These are phyloP conservation scores for Calonectria honghensis DNA, from an alignment of 2,329 filamentous ascomycete genomes.

Conservation along the genomic window DNA sequence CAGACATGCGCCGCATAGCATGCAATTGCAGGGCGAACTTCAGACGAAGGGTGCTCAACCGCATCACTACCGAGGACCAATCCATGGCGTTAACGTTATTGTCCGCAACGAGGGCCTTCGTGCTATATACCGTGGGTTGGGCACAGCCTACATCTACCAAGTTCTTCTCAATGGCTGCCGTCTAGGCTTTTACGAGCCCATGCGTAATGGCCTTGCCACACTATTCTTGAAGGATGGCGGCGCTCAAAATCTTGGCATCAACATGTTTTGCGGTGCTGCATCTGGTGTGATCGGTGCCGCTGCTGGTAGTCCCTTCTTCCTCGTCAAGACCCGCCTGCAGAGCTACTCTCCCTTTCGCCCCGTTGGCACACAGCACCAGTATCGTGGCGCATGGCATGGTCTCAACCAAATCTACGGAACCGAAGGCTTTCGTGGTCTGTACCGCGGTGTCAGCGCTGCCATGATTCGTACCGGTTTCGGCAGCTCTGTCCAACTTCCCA, in stretches of 20 bases:
- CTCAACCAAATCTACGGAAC: slow-evolving; percentile 84
- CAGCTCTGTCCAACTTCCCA: slow-evolving; percentile 95
- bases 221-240: slow-evolving; percentile 82
- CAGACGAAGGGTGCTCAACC: slow-evolving; percentile 90
- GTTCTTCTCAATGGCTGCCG: slow-evolving; percentile 97
- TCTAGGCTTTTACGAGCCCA: slow-evolving; percentile 96
- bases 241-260: slow-evolving; percentile 91
- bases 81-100: slow-evolving; percentile 94
- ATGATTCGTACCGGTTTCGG: slow-evolving; percentile 98
- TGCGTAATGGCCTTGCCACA: slow-evolving; percentile 82
- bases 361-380: slow-evolving; percentile 97
- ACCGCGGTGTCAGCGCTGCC: slow-evolving; percentile 91
- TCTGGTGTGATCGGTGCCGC: slow-evolving; percentile 94
- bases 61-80: slow-evolving; percentile 91
- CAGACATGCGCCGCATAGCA: slow-evolving; percentile 66
- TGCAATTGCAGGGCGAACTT: slow-evolving; percentile 97
- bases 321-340: slow-evolving; percentile 97
- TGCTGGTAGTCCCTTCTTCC: slow-evolving; percentile 96
- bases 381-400: slow-evolving; percentile 90
- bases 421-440: slow-evolving; percentile 89
- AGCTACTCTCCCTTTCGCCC: slow-evolving; percentile 94
- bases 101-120: slow-evolving; percentile 90
- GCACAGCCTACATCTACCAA: slow-evolving; percentile 96
- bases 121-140: slow-evolving; percentile 91
- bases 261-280: slow-evolving; percentile 92